Base-by-base conservation (phyloP, 257 asterid genomes). In the Solanum commersonii region DNA sequence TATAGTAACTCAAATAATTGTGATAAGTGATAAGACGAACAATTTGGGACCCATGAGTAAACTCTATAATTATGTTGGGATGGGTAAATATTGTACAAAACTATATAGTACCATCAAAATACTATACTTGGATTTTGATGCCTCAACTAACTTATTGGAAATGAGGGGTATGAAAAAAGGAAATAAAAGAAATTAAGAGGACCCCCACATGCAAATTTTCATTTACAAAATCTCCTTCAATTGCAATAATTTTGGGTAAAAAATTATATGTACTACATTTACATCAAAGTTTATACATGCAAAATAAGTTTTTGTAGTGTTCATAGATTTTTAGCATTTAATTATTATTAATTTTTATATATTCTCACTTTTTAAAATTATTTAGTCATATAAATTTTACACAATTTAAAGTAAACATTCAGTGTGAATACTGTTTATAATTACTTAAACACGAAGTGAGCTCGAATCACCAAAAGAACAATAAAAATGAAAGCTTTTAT, bases 171-270 rank as follows among this genome's bases (percentile, higher is more conserved):
- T 52, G 63, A 52, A 52, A 52, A 52, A 18, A 52, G 63, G n/a
- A 52, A 52, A 16, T 52, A 52, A 18, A 52, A 87, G 82, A 91
- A 87, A 89, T 87, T 67, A 83, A 88, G 70, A 89, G 86, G 93
- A 87, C 94, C 96, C 96, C 93, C 93, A 88, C 91, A 88, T 83
- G 72, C 49, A 85, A 85, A 34, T 49, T 71, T 60, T 86, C 86
- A 59, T 40, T 83, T 87, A 65, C 78, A 71, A 71, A 31, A 63
- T 87, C 88, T 67, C 86, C 56, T 29, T 63, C 14, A 59, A 81
- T 10, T 85, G 87, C 88, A 81, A 71, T 87, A 65, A 68, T 29
- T 73, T 73, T 9, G 25, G 42, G n/a, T 72, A 72, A 72, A 70
- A 29, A 6, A 6, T 68, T 23, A 56, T 18, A 3, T 20, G 5